Evolutionary conservation across 2,329 filamentous ascomycete species (phyloP).

Genomic region (Aspergillus sp.): DNA sequence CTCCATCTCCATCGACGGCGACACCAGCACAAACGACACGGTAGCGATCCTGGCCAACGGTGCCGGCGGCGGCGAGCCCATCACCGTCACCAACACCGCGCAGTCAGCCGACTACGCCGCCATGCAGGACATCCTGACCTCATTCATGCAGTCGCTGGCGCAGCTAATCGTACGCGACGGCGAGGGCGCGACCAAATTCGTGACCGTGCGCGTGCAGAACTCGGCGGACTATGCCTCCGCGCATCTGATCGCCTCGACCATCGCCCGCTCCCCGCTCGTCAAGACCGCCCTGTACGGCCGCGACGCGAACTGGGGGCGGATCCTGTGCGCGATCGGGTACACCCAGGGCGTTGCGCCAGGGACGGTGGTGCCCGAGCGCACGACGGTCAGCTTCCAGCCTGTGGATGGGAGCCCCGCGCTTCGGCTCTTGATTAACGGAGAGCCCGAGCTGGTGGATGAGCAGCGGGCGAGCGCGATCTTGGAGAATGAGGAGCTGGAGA

Average conservation of each 20-base stretch:
- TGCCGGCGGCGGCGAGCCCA: slow-evolving; percentile 63
- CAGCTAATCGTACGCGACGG: slow-evolving; percentile 93
- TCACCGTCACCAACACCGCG: slow-evolving; percentile 48
- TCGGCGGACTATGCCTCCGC: slow-evolving; percentile 61
- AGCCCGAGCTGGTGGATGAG: slow-evolving; percentile 55
- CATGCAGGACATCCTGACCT: slow-evolving; percentile 61
- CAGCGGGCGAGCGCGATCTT: slow-evolving; percentile 49
- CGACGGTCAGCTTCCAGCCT: slow-evolving; percentile 53
- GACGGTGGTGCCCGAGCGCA: slow-evolving; percentile 45
- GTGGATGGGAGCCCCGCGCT: slow-evolving; percentile 48
- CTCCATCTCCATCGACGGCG: slow-evolving; percentile 91
- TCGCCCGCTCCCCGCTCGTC: slow-evolving; percentile 84
- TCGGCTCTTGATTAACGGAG: slow-evolving; percentile 50
- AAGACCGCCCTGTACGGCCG: slow-evolving; percentile 96
- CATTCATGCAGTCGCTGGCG: slow-evolving; percentile 73
- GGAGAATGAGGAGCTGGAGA: slow-evolving; percentile 54
- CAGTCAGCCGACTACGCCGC: slow-evolving; percentile 56
- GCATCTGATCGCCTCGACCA: slow-evolving; percentile 71
- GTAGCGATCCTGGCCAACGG: slow-evolving; percentile 92
- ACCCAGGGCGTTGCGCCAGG: slow-evolving; percentile 40
- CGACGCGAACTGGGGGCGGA: slow-evolving; percentile 97
- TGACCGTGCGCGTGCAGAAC: slow-evolving; percentile 77
- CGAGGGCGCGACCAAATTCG: slow-evolving; percentile 96
- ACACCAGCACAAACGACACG: slow-evolving; percentile 96
- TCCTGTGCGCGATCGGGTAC: slow-evolving; percentile 90